Percentiles rank a stretch among this genome's conserved stretches.
Conservation (phyloP, 768 basidiomycete genomes). For the Amanita exitialis region DNA sequence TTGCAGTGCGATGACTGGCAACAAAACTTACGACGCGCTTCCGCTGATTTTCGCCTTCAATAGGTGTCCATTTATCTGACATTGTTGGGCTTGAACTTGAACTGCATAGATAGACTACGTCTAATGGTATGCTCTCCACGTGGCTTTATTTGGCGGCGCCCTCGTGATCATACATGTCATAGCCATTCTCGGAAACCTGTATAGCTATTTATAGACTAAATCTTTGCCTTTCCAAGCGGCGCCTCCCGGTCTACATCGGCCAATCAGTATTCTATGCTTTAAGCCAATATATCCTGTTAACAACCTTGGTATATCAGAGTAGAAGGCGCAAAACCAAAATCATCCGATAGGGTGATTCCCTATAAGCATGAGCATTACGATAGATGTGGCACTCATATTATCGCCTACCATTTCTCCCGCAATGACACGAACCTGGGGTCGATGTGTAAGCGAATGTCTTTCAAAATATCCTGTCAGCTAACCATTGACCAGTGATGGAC, state of each 20-base stretch:
- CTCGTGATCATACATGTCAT: neutral
- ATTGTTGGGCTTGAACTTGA: conserved; percentile 17
- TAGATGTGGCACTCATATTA: conserved; percentile 1
- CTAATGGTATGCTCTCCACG: neutral
- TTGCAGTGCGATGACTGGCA: conserved; percentile 5
- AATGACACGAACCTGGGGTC: conserved; percentile 62
- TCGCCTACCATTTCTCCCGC: conserved; percentile 67
- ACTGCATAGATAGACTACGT: neutral
- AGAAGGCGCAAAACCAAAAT: conserved; percentile 83
- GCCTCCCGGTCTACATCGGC: conserved; percentile 34
- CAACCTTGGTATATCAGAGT: conserved; percentile 66
- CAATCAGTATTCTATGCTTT: neutral
- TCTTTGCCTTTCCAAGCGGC: conserved; percentile 55
- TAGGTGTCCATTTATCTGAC: conserved; percentile 46
- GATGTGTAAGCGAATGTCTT: neutral
- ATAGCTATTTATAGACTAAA: conserved; percentile 21
- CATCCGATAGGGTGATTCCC: conserved; percentile 59
- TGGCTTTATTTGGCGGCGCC: neutral
- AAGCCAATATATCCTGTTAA: neutral
- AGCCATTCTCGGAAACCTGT: neutral
- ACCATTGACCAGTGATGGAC: conserved; percentile 93
- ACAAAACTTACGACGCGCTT: conserved; percentile 72
- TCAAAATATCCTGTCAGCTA: conserved; percentile 10
- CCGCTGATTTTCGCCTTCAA: conserved; percentile 66
- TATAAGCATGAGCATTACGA: conserved; percentile 17